Conservation (phyloP, 179 eudicot genomes). For the Vitellaria paradoxa region DNA sequence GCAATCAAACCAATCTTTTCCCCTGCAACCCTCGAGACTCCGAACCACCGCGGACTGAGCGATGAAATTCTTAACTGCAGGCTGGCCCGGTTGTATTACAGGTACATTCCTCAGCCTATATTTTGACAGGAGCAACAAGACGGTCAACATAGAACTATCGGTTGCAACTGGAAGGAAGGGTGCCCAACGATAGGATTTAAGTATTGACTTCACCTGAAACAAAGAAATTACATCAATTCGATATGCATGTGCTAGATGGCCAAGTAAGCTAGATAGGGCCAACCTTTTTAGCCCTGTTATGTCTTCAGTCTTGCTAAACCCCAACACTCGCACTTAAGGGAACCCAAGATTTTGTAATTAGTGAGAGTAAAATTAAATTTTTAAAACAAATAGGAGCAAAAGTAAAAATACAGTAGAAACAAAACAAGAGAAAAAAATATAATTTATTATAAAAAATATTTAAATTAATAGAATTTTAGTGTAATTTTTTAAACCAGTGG, state of each 20-base stretch:
- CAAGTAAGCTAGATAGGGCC: not conserved
- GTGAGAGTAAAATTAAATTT: too few relatives aligned
- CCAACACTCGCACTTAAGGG: too few relatives aligned
- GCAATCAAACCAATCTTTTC: slow-evolving; percentile 93
- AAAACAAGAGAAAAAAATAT: too few relatives aligned
- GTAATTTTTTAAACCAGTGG: too few relatives aligned
- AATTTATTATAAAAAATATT: too few relatives aligned
- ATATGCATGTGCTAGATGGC: not conserved
- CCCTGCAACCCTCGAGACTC: slow-evolving; percentile 74
- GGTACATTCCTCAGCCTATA: slow-evolving; percentile 94
- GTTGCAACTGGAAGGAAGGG: slow-evolving; percentile 84
- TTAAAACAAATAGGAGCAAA: too few relatives aligned
- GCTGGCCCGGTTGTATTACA: slow-evolving; percentile 67
- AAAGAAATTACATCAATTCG: not conserved
- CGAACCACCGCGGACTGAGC: slow-evolving; percentile 88
- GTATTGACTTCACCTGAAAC: slow-evolving; percentile 72
- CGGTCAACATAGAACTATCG: slow-evolving; percentile 85
- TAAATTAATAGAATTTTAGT: too few relatives aligned
- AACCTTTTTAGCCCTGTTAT: not conserved
- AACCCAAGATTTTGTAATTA: too few relatives aligned
- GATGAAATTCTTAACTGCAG: slow-evolving; percentile 71
- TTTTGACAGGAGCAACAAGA: slow-evolving; percentile 77
- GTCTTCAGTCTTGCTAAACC: not conserved
- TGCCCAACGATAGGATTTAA: slow-evolving; percentile 70
- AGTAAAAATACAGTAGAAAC: too few relatives aligned